These are phyloP conservation scores for Lactarius tabidus DNA, from an alignment of 768 basidiomycete species.

Conservation along the genomic window DNA sequence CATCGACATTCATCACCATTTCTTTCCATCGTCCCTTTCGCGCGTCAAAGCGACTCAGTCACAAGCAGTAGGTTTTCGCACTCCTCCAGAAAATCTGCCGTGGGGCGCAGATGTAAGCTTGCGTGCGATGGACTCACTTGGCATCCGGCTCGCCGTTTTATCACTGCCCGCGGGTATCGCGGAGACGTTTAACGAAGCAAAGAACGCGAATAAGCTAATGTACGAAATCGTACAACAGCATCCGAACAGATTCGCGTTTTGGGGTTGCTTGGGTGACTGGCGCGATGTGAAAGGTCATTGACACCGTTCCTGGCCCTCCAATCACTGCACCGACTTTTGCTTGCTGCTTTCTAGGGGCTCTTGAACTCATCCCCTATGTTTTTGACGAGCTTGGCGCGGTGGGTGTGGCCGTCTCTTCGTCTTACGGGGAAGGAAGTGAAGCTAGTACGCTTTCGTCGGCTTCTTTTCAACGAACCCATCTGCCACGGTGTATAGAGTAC, in stretches of 20 bases:
- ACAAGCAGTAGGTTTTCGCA: slow-evolving; percentile 52
- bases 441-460: slow-evolving; percentile 43
- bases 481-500: slow-evolving; percentile 44
- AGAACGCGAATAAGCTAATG: slow-evolving; percentile 46
- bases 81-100: slow-evolving; percentile 59
- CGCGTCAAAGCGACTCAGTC: slow-evolving; percentile 44
- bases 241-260: slow-evolving; percentile 62
- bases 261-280: slow-evolving; percentile 60
- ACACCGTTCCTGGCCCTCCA: neutral
- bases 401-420: slow-evolving; percentile 64
- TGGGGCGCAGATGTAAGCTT: slow-evolving; percentile 60
- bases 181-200: slow-evolving; percentile 39
- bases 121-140: slow-evolving; percentile 56
- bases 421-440: slow-evolving; percentile 51
- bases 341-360: slow-evolving; percentile 40
- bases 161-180: slow-evolving; percentile 54
- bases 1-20: slow-evolving; percentile 77
- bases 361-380: slow-evolving; percentile 57
- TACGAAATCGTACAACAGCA: slow-evolving; percentile 46
- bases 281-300: slow-evolving; percentile 55
- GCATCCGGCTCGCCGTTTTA: slow-evolving; percentile 57
- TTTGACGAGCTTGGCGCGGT: slow-evolving; percentile 59
- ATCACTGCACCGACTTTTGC: too few relatives aligned
- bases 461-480: neutral
- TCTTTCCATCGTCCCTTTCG: slow-evolving; percentile 50